Base-by-base conservation (phyloP, 108 stramenopile species). In the Conticribra weissflogii region DNA sequence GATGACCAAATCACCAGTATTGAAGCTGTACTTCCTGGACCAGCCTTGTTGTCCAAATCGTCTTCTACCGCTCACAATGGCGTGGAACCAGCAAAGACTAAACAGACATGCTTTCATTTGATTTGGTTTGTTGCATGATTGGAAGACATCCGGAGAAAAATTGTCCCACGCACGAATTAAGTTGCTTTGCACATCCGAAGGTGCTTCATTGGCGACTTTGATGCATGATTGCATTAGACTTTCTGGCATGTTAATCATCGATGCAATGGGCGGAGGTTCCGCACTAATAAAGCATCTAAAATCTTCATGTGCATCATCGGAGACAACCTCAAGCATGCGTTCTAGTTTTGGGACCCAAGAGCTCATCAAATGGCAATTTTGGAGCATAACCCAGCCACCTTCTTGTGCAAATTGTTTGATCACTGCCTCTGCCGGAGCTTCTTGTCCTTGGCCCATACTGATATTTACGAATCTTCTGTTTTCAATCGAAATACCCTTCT, bases 341-440 rank as follows among this genome's bases (percentile, higher is more conserved):
- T 94, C 93, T 3, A 94, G 72, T 36, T 53, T 72, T 5, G 91
- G 88, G 1, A 94, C 88, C 93, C 91, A 92, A 23, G 79, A 77
- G 53, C 84, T 84, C 87, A 91, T 91, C 36, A 94, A 64, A 63
- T 94, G 93, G 36, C 89, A 87, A 54, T 94, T 92, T 69, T 92
- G 91, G 19, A 94, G 85, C 89, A 92, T 87, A 29, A 94, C 86
- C 93, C 93, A 94, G 19, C 90, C 88, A 4, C 93, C 93, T 30
- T 82, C 72, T 62, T 84, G 83, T 9, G 91, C 91, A 61, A 78
- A 68, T 29, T 48, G 51, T 16, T 66, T 61, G 9, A 93, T 54
- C 12, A 81, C 59, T 4, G 81, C 76, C 62, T 92, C 89, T 24
- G 89, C 91, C 19, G 74, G 84, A 9, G 66, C 80, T 65, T 91